A percentile compares a stretch with the other conserved stretches of the same genome.
Conservation (phyloP, 2,329 filamentous ascomycete species). For the Xylariales sp. region DNA sequence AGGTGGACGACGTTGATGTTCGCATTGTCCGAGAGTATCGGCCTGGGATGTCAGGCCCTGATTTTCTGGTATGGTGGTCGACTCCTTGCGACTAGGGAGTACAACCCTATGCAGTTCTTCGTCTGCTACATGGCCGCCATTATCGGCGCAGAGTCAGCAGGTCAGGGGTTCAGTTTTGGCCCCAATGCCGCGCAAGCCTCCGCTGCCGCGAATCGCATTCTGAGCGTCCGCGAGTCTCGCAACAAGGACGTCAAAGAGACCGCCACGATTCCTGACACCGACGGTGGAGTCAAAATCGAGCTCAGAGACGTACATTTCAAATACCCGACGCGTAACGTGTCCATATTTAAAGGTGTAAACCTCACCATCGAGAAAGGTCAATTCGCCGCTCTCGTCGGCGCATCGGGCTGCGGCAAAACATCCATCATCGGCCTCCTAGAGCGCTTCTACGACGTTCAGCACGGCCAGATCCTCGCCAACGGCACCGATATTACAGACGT, state of each 20-base stretch:
- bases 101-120: constrained; percentile 42
- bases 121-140: constrained; percentile 62
- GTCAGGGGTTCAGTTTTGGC: constrained; percentile 62
- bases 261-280: constrained; percentile 37
- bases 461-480: constrained; percentile 62
- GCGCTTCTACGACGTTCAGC: constrained; percentile 64
- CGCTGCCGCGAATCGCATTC: constrained; percentile 55
- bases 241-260: constrained; percentile 25
- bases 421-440: constrained; percentile 63
- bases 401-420: constrained; percentile 68
- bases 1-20: constrained; percentile 61
- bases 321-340: constrained; percentile 53
- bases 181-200: constrained; percentile 59
- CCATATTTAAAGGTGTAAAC: constrained; percentile 57
- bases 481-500: constrained; percentile 53
- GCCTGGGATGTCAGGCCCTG: constrained; percentile 58
- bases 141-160: constrained; percentile 62
- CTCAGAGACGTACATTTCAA: constrained; percentile 53
- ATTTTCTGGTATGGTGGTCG: constrained; percentile 64
- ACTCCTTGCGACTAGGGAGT: constrained; percentile 49
- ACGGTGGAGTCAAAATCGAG: constrained; percentile 52
- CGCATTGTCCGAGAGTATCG: constrained; percentile 63
- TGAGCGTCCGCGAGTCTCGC: constrained; percentile 43
- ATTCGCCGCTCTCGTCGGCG: constrained; percentile 66
- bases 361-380: constrained; percentile 63